Evolutionary conservation across 139 green algal genomes (phyloP), one percentile per base, ranked within the genome.

Genomic region (Chlorella sp.): DNA sequence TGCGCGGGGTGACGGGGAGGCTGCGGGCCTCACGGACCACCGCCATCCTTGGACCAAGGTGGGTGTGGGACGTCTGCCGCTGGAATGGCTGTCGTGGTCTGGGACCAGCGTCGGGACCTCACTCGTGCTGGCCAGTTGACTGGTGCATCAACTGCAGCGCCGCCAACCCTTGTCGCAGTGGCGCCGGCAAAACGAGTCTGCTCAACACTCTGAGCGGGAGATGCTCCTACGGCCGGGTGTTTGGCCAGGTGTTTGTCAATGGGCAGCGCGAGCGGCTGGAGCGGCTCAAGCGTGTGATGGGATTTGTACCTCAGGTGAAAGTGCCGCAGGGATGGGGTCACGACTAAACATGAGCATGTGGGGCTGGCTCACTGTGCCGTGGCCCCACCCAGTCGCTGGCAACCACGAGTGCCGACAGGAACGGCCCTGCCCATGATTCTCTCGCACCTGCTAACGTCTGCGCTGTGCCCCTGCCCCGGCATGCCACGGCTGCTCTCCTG

Each of bases 261-360:
- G 19, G 31, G 36, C 83, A 72, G 8, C 58, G 56, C 5, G 72
- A 77, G 27, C 50, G 35, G 40, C 63, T 87, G 62, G 59, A 80
- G 56, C 40, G 63, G 9, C 86, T 83, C 42, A 81, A 79, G 33
- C 45, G 53, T 8, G 68, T 90, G 31, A 83, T 85, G 67, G 91
- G 91, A 17, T 95, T 92, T 79, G 91, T 96, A n/a, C 91, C 89
- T 7, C 91, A 88, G 76, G 79, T 79, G 29, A 17, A 71, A 4
- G 21, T 11, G 58, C n/a, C n/a, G n/a, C n/a, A n/a, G n/a, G n/a
- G n/a, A n/a, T n/a, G n/a, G n/a, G n/a, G n/a, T n/a, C n/a, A n/a
- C n/a, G n/a, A n/a, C n/a, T n/a, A n/a, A n/a, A n/a, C n/a, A n/a
- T n/a, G n/a, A n/a, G n/a, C n/a, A n/a, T n/a, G n/a, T n/a, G n/a